Base-by-base conservation (phyloP, 2,329 filamentous ascomycete genomes). In the Aureobasidium lini region DNA sequence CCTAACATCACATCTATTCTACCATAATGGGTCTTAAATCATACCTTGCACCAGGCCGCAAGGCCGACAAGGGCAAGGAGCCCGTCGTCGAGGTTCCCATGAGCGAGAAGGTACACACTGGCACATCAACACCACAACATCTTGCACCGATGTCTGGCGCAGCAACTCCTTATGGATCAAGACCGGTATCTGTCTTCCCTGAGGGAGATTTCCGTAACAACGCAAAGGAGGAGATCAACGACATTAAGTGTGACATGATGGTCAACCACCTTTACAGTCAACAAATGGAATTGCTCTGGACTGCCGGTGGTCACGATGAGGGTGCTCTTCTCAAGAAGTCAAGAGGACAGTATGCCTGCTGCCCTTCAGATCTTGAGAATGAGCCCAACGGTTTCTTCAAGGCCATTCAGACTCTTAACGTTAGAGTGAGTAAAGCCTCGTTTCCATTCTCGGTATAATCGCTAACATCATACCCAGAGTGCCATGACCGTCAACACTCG, bases 401-500 rank as follows among this genome's bases (percentile, higher is more conserved):
- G 43, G 75, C 78, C 32, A 70, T 81, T 11, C 65, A 73, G 56
- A 67, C 70, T 16, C 68, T 84, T 62, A 84, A 84, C 62, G 80
- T 84, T 59, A 73, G 75, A 67, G 81, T 82, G 74, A 64, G 76
- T 71, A 15, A 8, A n/a, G 8, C 16, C 42, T 23, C 2, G 40
- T 23, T n/a, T 6, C 13, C 11, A 5, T 3, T 52, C 37, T 1
- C 48, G 31, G 40, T 23, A 3, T 34, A 11, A 5, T 15, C 5
- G 10, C 37, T 57, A 13, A 57, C 37, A 44, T 31, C n/a, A 18
- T 61, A 64, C 48, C 68, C 61, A 86, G 81, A 83, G 80, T 65
- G 84, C 84, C 53, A 85, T 88, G 80, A 88, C 85, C 3, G 77
- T 87, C 63, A 85, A 83, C 67, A 87, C 84, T 3, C 77, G 79